phyloP scores from a whole-genome alignment of 1,139 yeast species.

The Suhomyces panamericanus region DNA sequence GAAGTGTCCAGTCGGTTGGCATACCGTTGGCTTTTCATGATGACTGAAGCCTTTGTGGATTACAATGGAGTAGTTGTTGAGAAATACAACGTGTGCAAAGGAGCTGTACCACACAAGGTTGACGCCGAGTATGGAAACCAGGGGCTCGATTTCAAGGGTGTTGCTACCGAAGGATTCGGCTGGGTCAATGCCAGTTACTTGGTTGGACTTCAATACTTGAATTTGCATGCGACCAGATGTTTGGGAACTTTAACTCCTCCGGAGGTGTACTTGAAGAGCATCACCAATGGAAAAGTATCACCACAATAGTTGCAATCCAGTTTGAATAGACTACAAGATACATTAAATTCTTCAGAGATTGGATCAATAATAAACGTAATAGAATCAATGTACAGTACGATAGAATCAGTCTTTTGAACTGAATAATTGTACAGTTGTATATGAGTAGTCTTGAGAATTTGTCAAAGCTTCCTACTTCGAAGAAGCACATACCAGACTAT shows the following conservation, averaged over 20 bases:
- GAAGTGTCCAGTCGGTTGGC: conserved; percentile 70
- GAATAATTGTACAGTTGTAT: no score
- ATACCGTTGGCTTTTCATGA: conserved; percentile 85
- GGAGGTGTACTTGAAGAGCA: conserved; percentile 53
- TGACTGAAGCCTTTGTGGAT: conserved; percentile 91
- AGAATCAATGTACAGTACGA: no score
- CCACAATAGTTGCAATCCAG: background rate
- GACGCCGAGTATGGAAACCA: conserved; percentile 98
- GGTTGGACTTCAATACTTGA: conserved; percentile 70
- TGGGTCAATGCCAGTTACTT: conserved; percentile 93
- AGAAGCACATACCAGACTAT: no score
- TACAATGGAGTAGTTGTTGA: conserved; percentile 95
- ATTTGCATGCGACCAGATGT: conserved; percentile 70
- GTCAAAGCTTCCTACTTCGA: no score
- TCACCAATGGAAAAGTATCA: background rate
- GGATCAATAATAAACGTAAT: no score
- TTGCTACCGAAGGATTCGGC: conserved; percentile 94
- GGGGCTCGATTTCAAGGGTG: conserved; percentile 90
- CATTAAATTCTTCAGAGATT: no score
- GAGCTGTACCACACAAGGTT: conserved; percentile 85
- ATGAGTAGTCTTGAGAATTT: no score
- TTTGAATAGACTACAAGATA: background rate
- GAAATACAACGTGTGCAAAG: conserved; percentile 85
- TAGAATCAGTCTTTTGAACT: no score
- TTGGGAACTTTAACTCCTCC: conserved; percentile 86